Conservation (phyloP, 2,329 filamentous ascomycete species). For the Ophiosphaerella korrae region DNA sequence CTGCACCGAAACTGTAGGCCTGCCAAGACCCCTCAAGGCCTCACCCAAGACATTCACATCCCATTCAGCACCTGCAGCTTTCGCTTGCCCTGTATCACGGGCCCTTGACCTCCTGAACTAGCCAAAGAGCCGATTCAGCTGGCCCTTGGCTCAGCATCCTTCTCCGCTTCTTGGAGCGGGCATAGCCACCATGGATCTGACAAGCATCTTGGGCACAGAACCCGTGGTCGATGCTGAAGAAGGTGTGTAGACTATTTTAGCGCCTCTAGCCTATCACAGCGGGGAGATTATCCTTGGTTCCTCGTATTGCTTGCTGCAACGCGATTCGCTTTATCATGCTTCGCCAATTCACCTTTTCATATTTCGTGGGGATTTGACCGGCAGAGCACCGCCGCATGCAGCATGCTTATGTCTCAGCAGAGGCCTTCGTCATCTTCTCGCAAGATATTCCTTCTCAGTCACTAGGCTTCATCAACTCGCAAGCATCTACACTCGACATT, state of each 20-base stretch:
- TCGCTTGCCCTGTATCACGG: slow-evolving; percentile 11
- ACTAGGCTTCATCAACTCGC: slow-evolving; percentile 81
- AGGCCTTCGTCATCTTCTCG: slow-evolving; percentile 87
- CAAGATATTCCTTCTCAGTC: slow-evolving; percentile 68
- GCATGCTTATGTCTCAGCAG: slow-evolving; percentile 54
- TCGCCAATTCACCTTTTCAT: neutral
- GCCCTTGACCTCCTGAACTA: slow-evolving; percentile 1
- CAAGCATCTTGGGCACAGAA: slow-evolving; percentile 47
- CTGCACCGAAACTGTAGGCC: neutral
- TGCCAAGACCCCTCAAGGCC: slow-evolving; percentile 12
- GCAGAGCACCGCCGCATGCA: slow-evolving; percentile 10
- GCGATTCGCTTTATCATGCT: slow-evolving; percentile 23
- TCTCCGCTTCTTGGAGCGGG: slow-evolving; percentile 9
- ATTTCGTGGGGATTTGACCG: neutral
- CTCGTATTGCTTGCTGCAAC: slow-evolving; percentile 14
- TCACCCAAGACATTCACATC: neutral
- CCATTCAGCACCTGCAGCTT: neutral
- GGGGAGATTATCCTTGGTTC: slow-evolving; percentile 18
- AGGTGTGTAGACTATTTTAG: slow-evolving; percentile 51
- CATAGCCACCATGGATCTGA: slow-evolving; percentile 25
- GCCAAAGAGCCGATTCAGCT: slow-evolving; percentile 5
- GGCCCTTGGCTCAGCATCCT: slow-evolving; percentile 5
- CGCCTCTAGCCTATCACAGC: slow-evolving; percentile 16
- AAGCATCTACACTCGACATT: slow-evolving; percentile 68
- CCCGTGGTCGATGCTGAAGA: slow-evolving; percentile 64